These are phyloP conservation scores for Bacterosira constricta DNA, from an alignment of 108 stramenopile genomes.

Conservation along the genomic window DNA sequence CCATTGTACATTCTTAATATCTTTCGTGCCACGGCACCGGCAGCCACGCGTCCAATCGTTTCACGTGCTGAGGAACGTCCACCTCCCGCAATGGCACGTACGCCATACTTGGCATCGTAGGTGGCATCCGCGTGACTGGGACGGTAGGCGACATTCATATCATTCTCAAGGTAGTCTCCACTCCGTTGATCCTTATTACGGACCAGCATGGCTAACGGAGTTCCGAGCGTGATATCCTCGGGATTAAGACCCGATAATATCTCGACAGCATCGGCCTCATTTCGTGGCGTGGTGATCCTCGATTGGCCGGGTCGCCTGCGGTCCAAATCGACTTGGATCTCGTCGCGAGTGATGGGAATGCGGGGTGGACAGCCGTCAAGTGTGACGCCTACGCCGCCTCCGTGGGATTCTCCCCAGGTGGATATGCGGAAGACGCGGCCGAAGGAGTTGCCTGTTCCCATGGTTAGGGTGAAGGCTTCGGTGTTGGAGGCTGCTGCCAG, in stretches of 20 bases:
- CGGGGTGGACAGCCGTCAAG: constrained; percentile 98
- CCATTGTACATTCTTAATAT: constrained; percentile 86
- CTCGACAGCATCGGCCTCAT: constrained; percentile 95
- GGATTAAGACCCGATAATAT: constrained; percentile 92
- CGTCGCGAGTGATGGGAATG: constrained; percentile 84
- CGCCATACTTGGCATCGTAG: constrained; percentile 99
- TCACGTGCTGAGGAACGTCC: constrained; percentile 96
- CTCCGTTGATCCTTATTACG: constrained; percentile 93
- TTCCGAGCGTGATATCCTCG: constrained; percentile 90
- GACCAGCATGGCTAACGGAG: constrained; percentile 97
- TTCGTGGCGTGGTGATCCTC: constrained; percentile 96
- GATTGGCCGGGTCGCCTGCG: constrained; percentile 90
- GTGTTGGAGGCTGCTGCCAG: constrained; percentile 9
- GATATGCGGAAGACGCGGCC: constrained; percentile 97
- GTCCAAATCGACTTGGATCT: constrained; percentile 94
- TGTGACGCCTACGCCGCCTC: constrained; percentile 95
- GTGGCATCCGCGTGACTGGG: constrained; percentile 98
- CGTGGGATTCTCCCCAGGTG: constrained; percentile 99
- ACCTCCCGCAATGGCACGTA: constrained; percentile 96
- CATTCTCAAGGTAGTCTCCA: constrained; percentile 94
- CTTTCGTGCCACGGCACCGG: constrained; percentile 96
- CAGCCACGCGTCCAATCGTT: constrained; percentile 99
- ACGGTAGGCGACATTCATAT: constrained; percentile 96
- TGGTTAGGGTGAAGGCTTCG: constrained; percentile 58
- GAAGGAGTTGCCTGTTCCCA: constrained; percentile 96